These are phyloP conservation scores for Gossypium bickii DNA, from an alignment of 345 rosid genomes.

Conservation along the genomic window DNA sequence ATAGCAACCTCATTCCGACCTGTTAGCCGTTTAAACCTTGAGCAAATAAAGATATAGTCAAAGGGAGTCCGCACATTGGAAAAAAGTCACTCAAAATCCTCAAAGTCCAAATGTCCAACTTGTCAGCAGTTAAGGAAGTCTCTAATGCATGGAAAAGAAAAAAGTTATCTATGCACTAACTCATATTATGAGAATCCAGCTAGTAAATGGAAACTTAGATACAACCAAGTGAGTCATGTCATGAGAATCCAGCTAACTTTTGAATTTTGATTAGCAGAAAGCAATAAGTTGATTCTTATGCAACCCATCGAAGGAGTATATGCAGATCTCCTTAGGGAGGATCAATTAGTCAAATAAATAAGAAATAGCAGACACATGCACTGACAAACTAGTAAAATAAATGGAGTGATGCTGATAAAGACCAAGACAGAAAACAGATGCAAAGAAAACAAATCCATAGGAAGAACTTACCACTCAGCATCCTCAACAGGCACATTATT, in stretches of 20 bases:
- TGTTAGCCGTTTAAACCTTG: slow-evolving; percentile 80
- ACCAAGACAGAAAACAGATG: neutral
- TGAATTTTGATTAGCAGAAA: neutral
- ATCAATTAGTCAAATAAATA: neutral
- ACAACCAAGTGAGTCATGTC: neutral
- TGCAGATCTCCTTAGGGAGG: neutral
- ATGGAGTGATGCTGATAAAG: neutral
- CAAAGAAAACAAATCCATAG: neutral
- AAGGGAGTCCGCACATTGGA: neutral
- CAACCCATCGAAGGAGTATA: neutral
- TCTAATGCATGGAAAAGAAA: slow-evolving; percentile 3
- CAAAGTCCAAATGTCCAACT: neutral
- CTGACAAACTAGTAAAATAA: neutral
- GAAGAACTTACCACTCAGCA: slow-evolving; percentile 75
- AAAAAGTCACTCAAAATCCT: neutral
- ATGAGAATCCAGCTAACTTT: neutral
- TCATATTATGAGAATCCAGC: neutral
- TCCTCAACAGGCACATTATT: slow-evolving; percentile 50
- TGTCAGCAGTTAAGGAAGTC: neutral
- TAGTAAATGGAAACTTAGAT: neutral
- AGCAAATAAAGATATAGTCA: slow-evolving; percentile 23
- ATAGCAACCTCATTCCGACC: slow-evolving; percentile 78
- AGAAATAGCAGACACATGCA: neutral
- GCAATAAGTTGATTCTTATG: neutral
- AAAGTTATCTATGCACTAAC: neutral